These are phyloP conservation scores for Mortierella polycephala DNA, from an alignment of 371 early-diverging fungal species.

Conservation along the genomic window DNA sequence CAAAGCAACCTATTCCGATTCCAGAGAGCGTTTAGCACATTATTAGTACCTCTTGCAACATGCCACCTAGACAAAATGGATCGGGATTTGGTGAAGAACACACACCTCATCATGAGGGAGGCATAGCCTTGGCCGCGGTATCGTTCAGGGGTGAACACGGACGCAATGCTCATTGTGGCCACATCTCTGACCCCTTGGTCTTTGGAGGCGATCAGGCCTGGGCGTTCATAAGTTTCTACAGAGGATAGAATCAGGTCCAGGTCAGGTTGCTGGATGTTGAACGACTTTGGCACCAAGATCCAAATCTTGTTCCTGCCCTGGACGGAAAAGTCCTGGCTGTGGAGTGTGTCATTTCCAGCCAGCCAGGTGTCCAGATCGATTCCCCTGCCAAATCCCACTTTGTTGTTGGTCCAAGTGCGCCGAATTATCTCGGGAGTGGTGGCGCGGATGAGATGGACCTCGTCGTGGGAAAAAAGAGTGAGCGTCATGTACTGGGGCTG, in stretches of 20 bases:
- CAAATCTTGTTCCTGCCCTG: slow-evolving; percentile 46
- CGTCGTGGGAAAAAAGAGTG: slow-evolving; percentile 12
- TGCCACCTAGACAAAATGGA: background rate
- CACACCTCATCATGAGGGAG: slow-evolving; percentile 48
- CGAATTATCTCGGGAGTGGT: slow-evolving; percentile 27
- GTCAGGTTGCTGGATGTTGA: slow-evolving; percentile 22
- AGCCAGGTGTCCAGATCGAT: slow-evolving; percentile 37
- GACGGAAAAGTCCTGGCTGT: slow-evolving; percentile 31
- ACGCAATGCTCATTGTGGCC: slow-evolving; percentile 50
- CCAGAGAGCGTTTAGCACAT: background rate
- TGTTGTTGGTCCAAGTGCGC: slow-evolving; percentile 49
- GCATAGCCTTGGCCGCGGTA: slow-evolving; percentile 55
- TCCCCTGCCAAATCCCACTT: slow-evolving; percentile 48
- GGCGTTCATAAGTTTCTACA: slow-evolving; percentile 51
- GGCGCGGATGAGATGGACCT: slow-evolving; percentile 30
- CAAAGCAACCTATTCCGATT: slow-evolving; percentile 26
- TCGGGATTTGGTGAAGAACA: background rate
- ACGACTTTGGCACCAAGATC: slow-evolving; percentile 51
- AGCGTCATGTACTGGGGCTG: background rate
- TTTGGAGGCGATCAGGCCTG: slow-evolving; percentile 31
- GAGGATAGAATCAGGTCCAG: slow-evolving; percentile 34
- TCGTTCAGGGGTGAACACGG: slow-evolving; percentile 54
- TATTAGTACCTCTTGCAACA: no score
- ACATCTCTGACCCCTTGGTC: slow-evolving; percentile 30
- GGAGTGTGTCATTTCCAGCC: slow-evolving; percentile 44